Evolutionary conservation across 495 filamentous ascomycete genomes (phyloP).

Genomic region (Neurospora tetrasperma): DNA sequence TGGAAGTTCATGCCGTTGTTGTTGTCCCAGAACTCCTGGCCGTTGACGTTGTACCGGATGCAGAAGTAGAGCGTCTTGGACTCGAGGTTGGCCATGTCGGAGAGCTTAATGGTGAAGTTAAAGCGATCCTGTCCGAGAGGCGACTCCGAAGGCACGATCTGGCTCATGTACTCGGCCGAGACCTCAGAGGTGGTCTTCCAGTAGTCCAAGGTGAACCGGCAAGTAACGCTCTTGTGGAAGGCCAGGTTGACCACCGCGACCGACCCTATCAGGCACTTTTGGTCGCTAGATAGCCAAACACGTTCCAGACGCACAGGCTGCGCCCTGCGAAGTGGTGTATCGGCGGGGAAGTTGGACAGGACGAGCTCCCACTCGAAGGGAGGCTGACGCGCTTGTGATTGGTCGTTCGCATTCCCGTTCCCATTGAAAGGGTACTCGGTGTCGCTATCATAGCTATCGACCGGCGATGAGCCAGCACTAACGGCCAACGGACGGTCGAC

Average conservation of each 20-base stretch:
- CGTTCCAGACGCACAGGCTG: slow-evolving; percentile 67
- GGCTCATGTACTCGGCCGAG: slow-evolving; percentile 72
- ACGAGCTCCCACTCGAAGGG: slow-evolving; percentile 80
- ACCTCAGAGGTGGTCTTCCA: slow-evolving; percentile 98
- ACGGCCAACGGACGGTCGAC: slow-evolving; percentile 89
- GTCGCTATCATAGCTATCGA: slow-evolving; percentile 74
- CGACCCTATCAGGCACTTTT: slow-evolving; percentile 71
- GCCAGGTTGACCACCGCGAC: slow-evolving; percentile 80
- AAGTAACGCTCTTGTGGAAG: slow-evolving; percentile 80
- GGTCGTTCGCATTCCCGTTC: slow-evolving; percentile 17
- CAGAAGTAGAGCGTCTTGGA: slow-evolving; percentile 85
- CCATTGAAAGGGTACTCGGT: slow-evolving; percentile 73
- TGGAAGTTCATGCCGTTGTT: slow-evolving; percentile 80
- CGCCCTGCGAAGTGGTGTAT: slow-evolving; percentile 50
- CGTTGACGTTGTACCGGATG: slow-evolving; percentile 76
- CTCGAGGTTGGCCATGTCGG: slow-evolving; percentile 83
- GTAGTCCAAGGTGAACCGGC: slow-evolving; percentile 90
- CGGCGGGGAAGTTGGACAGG: slow-evolving; percentile 69
- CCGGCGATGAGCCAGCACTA: slow-evolving; percentile 89
- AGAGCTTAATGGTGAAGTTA: slow-evolving; percentile 84
- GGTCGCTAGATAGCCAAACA: slow-evolving; percentile 77
- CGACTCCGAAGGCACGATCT: slow-evolving; percentile 56
- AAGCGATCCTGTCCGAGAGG: slow-evolving; percentile 75
- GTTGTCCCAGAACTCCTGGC: slow-evolving; percentile 93
- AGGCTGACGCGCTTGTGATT: slow-evolving; percentile 28